Conservation (phyloP, 2,329 filamentous ascomycete species). For the Cladorrhinum sp. region DNA sequence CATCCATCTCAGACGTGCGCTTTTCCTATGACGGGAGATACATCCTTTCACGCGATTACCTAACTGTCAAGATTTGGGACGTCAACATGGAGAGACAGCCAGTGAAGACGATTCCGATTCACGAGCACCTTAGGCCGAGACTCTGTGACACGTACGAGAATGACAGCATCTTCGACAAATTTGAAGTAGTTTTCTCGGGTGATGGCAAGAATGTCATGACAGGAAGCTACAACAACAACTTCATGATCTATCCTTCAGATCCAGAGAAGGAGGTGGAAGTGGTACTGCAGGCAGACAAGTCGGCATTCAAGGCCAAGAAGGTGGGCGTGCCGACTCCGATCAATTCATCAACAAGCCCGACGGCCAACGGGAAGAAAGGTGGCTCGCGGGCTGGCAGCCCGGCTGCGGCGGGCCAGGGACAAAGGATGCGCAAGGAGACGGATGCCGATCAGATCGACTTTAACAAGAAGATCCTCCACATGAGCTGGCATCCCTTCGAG, state of each 20-base stretch:
- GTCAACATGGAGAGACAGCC: constrained; percentile 98
- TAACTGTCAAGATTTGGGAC: constrained; percentile 99
- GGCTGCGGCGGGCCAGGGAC: constrained; percentile 74
- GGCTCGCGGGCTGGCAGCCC: constrained; percentile 86
- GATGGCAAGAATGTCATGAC: constrained; percentile 99
- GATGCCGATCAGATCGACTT: constrained; percentile 99
- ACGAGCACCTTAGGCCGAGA: constrained; percentile 90
- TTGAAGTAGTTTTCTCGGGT: constrained; percentile 97
- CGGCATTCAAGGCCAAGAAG: constrained; percentile 99
- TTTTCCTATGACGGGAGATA: constrained; percentile 96
- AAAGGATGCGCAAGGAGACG: constrained; percentile 97
- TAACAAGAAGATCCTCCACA: constrained; percentile 99
- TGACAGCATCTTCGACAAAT: constrained; percentile 99
- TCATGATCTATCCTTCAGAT: constrained; percentile 99
- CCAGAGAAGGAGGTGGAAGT: constrained; percentile 96
- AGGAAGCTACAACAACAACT: constrained; percentile 99
- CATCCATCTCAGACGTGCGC: constrained; percentile 96
- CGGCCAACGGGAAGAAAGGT: constrained; percentile 78
- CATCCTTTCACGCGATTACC: constrained; percentile 94
- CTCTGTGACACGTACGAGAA: constrained; percentile 99
- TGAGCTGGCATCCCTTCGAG: constrained; percentile 99
- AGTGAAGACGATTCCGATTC: constrained; percentile 97
- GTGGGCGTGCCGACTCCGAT: constrained; percentile 97
- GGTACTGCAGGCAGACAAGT: constrained; percentile 96
- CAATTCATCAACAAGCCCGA: constrained; percentile 74